These are phyloP conservation scores for Takashimella tepidaria DNA, from an alignment of 1,284 basidiomycete genomes.

Conservation along the genomic window DNA sequence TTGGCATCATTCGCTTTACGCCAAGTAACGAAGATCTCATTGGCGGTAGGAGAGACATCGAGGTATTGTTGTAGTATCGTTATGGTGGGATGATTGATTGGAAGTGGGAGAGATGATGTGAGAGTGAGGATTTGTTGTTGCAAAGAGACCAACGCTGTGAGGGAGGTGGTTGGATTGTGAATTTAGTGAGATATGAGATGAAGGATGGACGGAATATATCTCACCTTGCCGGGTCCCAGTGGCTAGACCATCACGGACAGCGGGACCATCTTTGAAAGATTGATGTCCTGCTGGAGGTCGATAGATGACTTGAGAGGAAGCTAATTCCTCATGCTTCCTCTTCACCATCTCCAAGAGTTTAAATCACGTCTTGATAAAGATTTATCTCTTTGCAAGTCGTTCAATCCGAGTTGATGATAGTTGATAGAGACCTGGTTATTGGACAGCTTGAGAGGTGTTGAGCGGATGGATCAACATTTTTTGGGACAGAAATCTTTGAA, in stretches of 20 bases:
- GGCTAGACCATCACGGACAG: conserved; percentile 39
- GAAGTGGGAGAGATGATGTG: conserved; percentile 36
- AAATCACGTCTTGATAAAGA: too few relatives aligned
- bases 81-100: conserved; percentile 44
- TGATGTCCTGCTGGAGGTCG: conserved; percentile 31
- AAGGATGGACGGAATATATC: conserved; percentile 4
- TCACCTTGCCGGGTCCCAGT: conserved; percentile 39
- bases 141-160: conserved; percentile 44
- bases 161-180: conserved; percentile 4
- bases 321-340: not conserved
- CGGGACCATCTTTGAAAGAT: conserved; percentile 37
- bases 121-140: conserved; percentile 46
- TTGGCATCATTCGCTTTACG: conserved; percentile 41
- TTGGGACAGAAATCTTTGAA: not conserved
- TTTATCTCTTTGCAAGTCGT: too few relatives aligned
- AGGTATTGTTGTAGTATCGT: conserved; percentile 47
- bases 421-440: too few relatives aligned
- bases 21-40: conserved; percentile 47
- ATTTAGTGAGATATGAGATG: not conserved
- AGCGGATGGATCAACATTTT: too few relatives aligned
- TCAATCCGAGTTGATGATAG: too few relatives aligned
- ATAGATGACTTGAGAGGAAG: not conserved
- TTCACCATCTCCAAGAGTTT: too few relatives aligned
- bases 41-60: conserved; percentile 40
- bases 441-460: too few relatives aligned